Evolutionary conservation across 1,139 yeast species (phyloP), one percentile per base, ranked within the genome.

Genomic region (Kurtzmaniella natalensis): DNA sequence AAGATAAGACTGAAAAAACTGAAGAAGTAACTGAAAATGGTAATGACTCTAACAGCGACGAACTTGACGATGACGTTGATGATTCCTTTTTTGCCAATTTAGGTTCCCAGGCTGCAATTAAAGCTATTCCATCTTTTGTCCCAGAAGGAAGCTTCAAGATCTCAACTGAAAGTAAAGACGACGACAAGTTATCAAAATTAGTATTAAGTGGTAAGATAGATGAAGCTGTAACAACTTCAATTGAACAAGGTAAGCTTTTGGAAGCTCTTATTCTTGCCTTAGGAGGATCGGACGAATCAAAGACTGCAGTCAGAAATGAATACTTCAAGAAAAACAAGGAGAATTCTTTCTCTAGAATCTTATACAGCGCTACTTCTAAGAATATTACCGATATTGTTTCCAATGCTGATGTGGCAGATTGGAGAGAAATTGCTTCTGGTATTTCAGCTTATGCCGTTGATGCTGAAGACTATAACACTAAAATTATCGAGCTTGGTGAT

Each of bases 241-340:
- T 94, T 40, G 70, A 76, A 33, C 73, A 76, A 32, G 82, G 75
- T 37, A 72, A 75, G 38, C 61, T 87, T 25, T 59, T 75, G 16
- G 97, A 92, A 53, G 96, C 97, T 3, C 72, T 89, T 45, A 66
- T 89, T 28, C 70, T 94, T 40, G 86, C 97, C 0, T 61, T 85
- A 48, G 82, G 81, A 49, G 84, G 83, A 3, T 57, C 79, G n/a
- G 76, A 72, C 15, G 69, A 65, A 6, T 63, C 81, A 48, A 82
- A 83, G 47, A 68, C 71, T 35, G 76, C 77, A 48, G 96, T 84
- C 2, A 80, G 75, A 50, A 72, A 75, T 47, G 81, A 81, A 13
- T 92, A 81, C 55, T 82, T 88, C 57, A 53, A 69, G 28, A 74
- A 77, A 48, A 64, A 73, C 44, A 78, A 78, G 11, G 55, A 64